Percentiles rank a stretch among this genome's conserved stretches.
Evolutionary conservation across 2,329 filamentous ascomycete species (phyloP).

Genomic region (Ceratocystiopsis brevicomis): DNA sequence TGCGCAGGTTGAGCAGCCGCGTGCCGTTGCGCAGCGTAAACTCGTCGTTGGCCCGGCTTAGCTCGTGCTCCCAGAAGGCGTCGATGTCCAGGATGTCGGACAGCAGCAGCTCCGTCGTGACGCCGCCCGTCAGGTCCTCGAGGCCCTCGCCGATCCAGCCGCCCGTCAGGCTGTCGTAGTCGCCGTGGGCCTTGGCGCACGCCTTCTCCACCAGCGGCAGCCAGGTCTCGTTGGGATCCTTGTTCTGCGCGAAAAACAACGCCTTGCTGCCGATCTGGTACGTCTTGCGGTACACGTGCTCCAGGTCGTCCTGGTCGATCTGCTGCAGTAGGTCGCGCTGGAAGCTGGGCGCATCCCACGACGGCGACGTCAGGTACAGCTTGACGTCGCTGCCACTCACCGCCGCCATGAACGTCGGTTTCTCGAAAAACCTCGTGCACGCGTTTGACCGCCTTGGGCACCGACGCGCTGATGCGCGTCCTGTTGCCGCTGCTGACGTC

Average conservation of each 20-base stretch:
- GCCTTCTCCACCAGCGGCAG: slow-evolving; percentile 62
- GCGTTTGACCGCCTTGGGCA: slow-evolving; percentile 59
- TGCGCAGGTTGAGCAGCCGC: slow-evolving; percentile 46
- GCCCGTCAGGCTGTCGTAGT: slow-evolving; percentile 56
- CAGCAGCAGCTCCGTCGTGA: slow-evolving; percentile 46
- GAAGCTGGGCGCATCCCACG: slow-evolving; percentile 61
- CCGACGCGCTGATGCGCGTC: slow-evolving; percentile 25
- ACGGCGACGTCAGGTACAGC: slow-evolving; percentile 63
- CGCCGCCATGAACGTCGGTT: slow-evolving; percentile 47
- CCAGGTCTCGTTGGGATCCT: slow-evolving; percentile 62
- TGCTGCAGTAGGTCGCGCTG: slow-evolving; percentile 58
- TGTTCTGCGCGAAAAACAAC: slow-evolving; percentile 59
- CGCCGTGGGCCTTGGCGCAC: slow-evolving; percentile 64
- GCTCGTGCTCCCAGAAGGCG: slow-evolving; percentile 59
- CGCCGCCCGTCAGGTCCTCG: slow-evolving; percentile 44
- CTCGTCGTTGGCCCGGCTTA: slow-evolving; percentile 59
- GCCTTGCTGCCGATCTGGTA: slow-evolving; percentile 59
- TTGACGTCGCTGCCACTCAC: slow-evolving; percentile 56
- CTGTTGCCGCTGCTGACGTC: slow-evolving; percentile 22
- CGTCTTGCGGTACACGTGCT: slow-evolving; percentile 42
- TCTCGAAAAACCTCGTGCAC: slow-evolving; percentile 57
- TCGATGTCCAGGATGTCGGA: slow-evolving; percentile 57
- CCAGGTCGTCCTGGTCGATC: slow-evolving; percentile 51
- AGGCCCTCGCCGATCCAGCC: slow-evolving; percentile 45
- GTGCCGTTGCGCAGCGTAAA: slow-evolving; percentile 45